These are phyloP conservation scores for Epichloe aotearoae DNA, from an alignment of 2,329 filamentous ascomycete genomes.

Conservation along the genomic window DNA sequence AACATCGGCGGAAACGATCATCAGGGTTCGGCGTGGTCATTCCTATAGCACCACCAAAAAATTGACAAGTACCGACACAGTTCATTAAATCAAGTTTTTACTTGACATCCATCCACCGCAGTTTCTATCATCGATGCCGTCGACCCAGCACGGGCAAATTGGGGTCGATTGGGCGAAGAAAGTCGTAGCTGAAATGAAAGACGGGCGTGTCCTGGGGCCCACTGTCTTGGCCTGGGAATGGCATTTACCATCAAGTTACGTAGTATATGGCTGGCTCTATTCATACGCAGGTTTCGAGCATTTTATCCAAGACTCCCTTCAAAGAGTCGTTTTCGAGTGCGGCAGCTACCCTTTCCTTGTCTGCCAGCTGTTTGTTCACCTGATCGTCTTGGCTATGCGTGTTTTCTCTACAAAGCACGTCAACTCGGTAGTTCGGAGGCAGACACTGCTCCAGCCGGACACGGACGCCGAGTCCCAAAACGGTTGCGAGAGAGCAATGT, in stretches of 20 bases:
- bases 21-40: neutral
- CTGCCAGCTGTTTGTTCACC: conserved; percentile 90
- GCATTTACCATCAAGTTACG: neutral
- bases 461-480: conserved; percentile 86
- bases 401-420: conserved; percentile 88
- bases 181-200: no score
- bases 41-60: neutral
- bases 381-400: conserved; percentile 93
- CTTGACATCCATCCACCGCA: no score
- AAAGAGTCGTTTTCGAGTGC: conserved; percentile 88
- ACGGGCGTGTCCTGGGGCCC: neutral
- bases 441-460: conserved; percentile 83
- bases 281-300: conserved; percentile 74
- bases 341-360: conserved; percentile 93
- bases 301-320: conserved; percentile 78
- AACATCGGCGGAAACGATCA: neutral
- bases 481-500: conserved; percentile 90
- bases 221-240: neutral
- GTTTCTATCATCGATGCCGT: no score
- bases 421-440: conserved; percentile 81
- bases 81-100: no score
- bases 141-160: neutral
- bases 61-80: neutral
- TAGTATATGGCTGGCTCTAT: neutral
- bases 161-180: neutral